A percentile compares a stretch with the other conserved stretches of the same genome.
phyloP scores from a whole-genome alignment of 2,329 filamentous ascomycete species.

The Aspergillus pseudoviridinutans region DNA sequence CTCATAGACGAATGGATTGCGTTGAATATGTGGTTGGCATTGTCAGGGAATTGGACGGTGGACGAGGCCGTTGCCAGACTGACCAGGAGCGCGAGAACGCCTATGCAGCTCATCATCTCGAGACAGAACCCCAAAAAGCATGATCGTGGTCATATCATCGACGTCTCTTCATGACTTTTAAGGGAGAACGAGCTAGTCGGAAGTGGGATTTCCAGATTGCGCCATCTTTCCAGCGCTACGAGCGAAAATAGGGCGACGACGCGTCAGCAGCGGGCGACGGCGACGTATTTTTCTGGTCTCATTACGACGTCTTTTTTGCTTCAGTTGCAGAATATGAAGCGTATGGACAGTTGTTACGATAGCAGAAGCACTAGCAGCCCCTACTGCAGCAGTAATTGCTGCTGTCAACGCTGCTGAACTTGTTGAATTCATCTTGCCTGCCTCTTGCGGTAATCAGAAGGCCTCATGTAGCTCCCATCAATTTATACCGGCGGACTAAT shows the following conservation, averaged over 20 bases:
- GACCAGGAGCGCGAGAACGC: neutral
- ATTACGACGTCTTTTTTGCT: neutral
- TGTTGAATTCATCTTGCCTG: neutral
- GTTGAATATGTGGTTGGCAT: conserved; percentile 68
- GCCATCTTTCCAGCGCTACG: neutral
- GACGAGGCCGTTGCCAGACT: neutral
- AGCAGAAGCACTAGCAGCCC: no score
- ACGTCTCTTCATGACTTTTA: neutral
- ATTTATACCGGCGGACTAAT: no score
- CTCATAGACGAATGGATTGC: conserved; percentile 67
- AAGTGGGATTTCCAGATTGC: neutral
- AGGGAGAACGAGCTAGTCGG: neutral
- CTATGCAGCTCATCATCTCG: neutral
- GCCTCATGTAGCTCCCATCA: no score
- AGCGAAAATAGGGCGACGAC: neutral
- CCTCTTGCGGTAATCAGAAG: neutral
- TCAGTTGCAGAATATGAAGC: neutral
- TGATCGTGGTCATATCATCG: neutral
- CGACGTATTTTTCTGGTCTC: neutral
- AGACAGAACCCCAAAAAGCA: no score
- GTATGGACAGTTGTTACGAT: neutral
- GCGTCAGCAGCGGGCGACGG: neutral
- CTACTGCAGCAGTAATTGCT: no score
- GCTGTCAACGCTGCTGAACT: no score
- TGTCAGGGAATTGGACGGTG: conserved; percentile 23